Conservation (phyloP, 1,284 basidiomycete genomes). For the Fomitopsis palustris region DNA sequence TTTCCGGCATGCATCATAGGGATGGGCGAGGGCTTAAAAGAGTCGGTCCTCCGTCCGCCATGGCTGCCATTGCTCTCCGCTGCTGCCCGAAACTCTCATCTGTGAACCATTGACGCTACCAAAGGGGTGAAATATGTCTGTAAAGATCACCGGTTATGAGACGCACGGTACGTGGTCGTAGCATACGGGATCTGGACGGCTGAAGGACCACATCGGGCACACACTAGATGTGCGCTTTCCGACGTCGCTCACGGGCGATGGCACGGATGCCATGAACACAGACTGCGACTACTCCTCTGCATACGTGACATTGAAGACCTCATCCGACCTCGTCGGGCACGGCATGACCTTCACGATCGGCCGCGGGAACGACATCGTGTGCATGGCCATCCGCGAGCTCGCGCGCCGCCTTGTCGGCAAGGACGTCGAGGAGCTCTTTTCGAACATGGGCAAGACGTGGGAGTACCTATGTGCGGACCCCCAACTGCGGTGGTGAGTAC, state of each 20-base stretch:
- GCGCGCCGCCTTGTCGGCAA: constrained; percentile 83
- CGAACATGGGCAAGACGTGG: constrained; percentile 86
- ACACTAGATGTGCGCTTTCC: constrained; percentile 83
- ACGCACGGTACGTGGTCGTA: constrained; percentile 41
- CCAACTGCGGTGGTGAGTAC: constrained; percentile 80
- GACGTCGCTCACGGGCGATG: constrained; percentile 81
- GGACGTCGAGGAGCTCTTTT: constrained; percentile 79
- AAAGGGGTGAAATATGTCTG: constrained; percentile 23
- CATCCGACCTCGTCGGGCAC: constrained; percentile 72
- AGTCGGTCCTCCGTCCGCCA: constrained; percentile 2
- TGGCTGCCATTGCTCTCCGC: background rate
- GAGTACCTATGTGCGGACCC: constrained; percentile 80
- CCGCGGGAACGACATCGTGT: constrained; percentile 92
- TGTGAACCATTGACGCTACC: background rate
- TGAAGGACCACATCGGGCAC: background rate
- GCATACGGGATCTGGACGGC: background rate
- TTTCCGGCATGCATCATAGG: background rate
- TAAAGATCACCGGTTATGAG: constrained; percentile 50
- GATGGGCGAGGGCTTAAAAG: background rate
- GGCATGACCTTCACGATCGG: constrained; percentile 99
- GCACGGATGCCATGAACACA: constrained; percentile 92
- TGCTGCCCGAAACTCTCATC: background rate
- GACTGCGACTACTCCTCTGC: constrained; percentile 95
- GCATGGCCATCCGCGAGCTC: constrained; percentile 75
- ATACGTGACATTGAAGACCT: constrained; percentile 79